phyloP scores from a whole-genome alignment of 352 stramenopile genomes.

The Peronosclerospora sorghi region DNA sequence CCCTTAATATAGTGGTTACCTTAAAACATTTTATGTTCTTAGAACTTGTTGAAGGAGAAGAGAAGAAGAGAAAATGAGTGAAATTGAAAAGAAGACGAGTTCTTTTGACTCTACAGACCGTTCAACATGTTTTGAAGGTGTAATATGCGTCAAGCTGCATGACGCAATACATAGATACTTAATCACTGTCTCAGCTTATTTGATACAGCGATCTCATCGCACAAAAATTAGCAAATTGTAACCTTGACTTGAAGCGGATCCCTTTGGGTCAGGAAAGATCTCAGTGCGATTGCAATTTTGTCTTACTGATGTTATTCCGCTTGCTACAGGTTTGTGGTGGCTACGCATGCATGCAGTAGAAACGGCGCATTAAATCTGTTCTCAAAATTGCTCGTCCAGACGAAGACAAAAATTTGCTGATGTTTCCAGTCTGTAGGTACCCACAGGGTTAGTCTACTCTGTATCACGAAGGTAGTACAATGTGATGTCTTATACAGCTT shows the following conservation, averaged over 20 bases:
- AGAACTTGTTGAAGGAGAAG: constrained; percentile 29
- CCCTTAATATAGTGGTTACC: too few relatives aligned
- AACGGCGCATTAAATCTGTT: constrained; percentile 42
- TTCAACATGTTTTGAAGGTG: constrained; percentile 34
- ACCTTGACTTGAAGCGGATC: constrained; percentile 41
- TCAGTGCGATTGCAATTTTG: too few relatives aligned
- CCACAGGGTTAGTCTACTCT: constrained; percentile 29
- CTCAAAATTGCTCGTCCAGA: constrained; percentile 35
- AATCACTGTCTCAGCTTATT: constrained; percentile 13
- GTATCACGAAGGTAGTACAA: not conserved
- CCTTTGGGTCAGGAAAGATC: constrained; percentile 18
- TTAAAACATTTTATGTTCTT: not conserved
- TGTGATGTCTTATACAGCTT: constrained; percentile 9
- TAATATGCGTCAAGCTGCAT: not conserved
- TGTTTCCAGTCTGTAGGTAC: constrained; percentile 44
- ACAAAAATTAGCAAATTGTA: constrained; percentile 36
- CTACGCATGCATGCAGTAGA: constrained; percentile 58
- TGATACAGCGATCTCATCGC: constrained; percentile 37
- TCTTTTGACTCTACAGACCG: constrained; percentile 18
- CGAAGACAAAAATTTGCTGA: constrained; percentile 33
- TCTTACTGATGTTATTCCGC: not conserved
- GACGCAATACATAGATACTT: not conserved
- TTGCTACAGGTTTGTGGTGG: constrained; percentile 37
- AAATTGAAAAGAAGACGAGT: constrained; percentile 21
- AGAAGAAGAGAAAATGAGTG: constrained; percentile 16